Conservation (phyloP, 345 rosid species). For the Stellera chamaejasme region DNA sequence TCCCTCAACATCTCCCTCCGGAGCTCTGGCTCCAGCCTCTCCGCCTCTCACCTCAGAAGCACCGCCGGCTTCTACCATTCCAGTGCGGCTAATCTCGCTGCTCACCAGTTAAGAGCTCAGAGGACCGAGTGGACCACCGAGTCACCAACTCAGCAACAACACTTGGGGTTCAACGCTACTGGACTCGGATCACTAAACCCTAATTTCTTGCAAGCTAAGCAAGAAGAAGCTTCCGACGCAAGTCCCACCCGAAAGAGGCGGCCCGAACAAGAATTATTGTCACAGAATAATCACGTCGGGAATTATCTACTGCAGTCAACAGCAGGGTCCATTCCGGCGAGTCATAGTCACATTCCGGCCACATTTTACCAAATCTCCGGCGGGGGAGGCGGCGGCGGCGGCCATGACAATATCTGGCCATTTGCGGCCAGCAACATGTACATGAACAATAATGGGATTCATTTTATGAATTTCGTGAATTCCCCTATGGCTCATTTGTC, state of each 20-base stretch:
- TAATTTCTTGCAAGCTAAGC: constrained; percentile 26
- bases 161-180: constrained; percentile 12
- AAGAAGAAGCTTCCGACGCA: constrained; percentile 18
- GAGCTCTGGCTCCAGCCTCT: constrained; percentile 66
- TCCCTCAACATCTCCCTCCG: constrained; percentile 85
- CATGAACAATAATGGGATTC: constrained; percentile 42
- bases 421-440: constrained; percentile 27
- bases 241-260: constrained; percentile 19
- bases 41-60: constrained; percentile 60
- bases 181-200: constrained; percentile 2
- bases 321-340: constrained; percentile 44
- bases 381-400: constrained; percentile 26
- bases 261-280: constrained; percentile 16
- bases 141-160: constrained; percentile 16
- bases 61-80: constrained; percentile 27
- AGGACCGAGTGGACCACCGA: constrained; percentile 25
- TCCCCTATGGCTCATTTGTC: constrained; percentile 62
- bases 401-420: constrained; percentile 35
- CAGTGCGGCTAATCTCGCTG: constrained; percentile 19
- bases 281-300: constrained; percentile 35
- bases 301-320: constrained; percentile 47
- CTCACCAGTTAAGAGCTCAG: constrained; percentile 21
- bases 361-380: constrained; percentile 43
- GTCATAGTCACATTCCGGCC: constrained; percentile 40
- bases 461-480: constrained; percentile 62